phyloP scores from a whole-genome alignment of 2,329 filamentous ascomycete genomes.

The Fusarium napiforme region DNA sequence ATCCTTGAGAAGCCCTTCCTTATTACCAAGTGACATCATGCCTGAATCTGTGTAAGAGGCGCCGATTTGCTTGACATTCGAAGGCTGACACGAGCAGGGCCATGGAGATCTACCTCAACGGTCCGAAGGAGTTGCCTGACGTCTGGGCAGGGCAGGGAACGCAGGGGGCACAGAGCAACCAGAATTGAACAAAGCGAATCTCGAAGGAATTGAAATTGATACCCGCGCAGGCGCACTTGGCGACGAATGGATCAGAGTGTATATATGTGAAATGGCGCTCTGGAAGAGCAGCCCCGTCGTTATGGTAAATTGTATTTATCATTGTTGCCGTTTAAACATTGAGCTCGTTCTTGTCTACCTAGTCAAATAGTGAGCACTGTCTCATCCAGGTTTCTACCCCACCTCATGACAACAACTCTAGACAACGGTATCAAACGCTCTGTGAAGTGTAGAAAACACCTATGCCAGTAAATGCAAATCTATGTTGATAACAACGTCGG shows the following conservation, averaged over 20 bases:
- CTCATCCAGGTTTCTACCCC: background rate
- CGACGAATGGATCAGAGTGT: constrained; percentile 19
- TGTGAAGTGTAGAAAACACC: background rate
- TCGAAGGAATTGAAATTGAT: constrained; percentile 13
- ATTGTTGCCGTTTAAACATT: constrained; percentile 17
- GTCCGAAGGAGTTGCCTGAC: constrained; percentile 19
- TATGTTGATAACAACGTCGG: constrained; percentile 4
- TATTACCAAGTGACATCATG: constrained; percentile 15
- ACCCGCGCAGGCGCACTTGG: constrained; percentile 34
- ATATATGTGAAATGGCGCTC: constrained; percentile 1
- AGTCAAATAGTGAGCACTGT: constrained; percentile 3
- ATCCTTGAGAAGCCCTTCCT: background rate
- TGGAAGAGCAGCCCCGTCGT: constrained; percentile 1
- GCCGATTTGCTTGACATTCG: background rate
- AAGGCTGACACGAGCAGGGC: constrained; percentile 13
- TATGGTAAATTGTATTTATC: constrained; percentile 18
- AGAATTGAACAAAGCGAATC: background rate
- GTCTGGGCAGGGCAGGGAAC: constrained; percentile 23
- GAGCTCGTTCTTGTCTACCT: constrained; percentile 7
- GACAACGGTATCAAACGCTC: background rate
- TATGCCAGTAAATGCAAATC: background rate
- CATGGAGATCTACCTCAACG: constrained; percentile 11
- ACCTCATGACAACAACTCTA: background rate
- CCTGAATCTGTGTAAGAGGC: constrained; percentile 5
- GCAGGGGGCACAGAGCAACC: background rate